Evolutionary conservation across 768 basidiomycete genomes (phyloP), one percentile per base, ranked within the genome.

Genomic region (Hericium coralloides): DNA sequence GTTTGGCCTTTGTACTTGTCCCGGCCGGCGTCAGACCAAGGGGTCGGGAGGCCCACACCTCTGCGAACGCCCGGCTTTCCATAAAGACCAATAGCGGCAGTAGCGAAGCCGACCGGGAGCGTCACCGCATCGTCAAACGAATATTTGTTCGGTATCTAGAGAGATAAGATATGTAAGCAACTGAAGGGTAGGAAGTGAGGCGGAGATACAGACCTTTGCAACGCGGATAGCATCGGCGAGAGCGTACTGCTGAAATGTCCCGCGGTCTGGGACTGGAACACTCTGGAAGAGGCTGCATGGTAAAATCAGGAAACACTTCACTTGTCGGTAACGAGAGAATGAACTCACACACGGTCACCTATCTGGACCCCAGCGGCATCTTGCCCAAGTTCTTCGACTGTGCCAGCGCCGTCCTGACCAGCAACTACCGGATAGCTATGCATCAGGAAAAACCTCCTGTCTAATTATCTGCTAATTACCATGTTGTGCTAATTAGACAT

Each of bases 11-110:
- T 66, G 59, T 79, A 79, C 47, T 73, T 76, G 39, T 72, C 74
- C 22, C 61, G 63, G 56, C 70, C 71, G 20, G 66, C 68, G 14
- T 68, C 60, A 41, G 70, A 69, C 63, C 75, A 69, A 0, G 77
- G 74, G 9, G 74, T 59, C 53, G 68, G 62, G 53, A 81, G 67
- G 50, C 73, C 75, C 2, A 73, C 65, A 41, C 78, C 78, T 26
- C 25, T 26, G 25, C 25, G 25, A 2, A 26, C 6, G 14, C 55
- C 55, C 2, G 15, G 41, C 17, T 6, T 20, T 6, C 41, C 41
- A 65, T 79, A 83, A 20, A 84, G 60, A 2, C 78, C 81, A 17
- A 75, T 67, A 36, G 75, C 76, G 12, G 79, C 77, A 18, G 78
- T 76, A 8, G 73, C 72, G n/a, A 82, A 59, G 2, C 71, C 79